phyloP scores from a whole-genome alignment of 495 filamentous ascomycete species.

The Lineolata rhizophorae region DNA sequence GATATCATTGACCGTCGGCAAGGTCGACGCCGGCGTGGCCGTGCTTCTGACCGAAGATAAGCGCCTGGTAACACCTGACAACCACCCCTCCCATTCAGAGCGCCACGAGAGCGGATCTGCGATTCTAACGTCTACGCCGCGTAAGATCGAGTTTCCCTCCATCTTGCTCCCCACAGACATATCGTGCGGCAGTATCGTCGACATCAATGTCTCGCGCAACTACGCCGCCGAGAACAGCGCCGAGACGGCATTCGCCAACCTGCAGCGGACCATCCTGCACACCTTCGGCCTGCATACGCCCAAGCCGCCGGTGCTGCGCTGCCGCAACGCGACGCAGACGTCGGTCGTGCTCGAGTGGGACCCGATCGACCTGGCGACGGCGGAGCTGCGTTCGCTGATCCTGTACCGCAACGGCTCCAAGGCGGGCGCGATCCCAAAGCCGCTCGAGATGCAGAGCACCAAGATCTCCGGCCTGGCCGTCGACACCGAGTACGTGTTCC shows the following conservation, averaged over 20 bases:
- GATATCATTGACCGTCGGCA: constrained; percentile 94
- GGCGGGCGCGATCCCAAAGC: constrained; percentile 78
- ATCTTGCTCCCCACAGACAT: constrained; percentile 92
- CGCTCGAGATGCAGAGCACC: constrained; percentile 65
- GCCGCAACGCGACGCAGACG: constrained; percentile 90
- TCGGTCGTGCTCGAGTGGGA: constrained; percentile 97
- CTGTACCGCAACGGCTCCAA: constrained; percentile 92
- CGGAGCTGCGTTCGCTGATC: constrained; percentile 66
- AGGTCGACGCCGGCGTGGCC: constrained; percentile 95
- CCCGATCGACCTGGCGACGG: constrained; percentile 77
- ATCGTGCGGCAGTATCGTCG: constrained; percentile 85
- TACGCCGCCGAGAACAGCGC: constrained; percentile 48
- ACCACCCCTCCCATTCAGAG: constrained; percentile 7
- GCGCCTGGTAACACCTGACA: constrained; percentile 43
- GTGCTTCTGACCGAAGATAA: constrained; percentile 95
- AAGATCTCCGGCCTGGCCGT: constrained; percentile 95
- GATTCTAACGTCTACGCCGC: too few relatives aligned
- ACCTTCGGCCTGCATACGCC: constrained; percentile 71
- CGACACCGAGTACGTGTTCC: constrained; percentile 88
- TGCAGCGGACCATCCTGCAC: constrained; percentile 70
- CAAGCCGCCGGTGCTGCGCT: constrained; percentile 58
- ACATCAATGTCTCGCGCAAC: constrained; percentile 91
- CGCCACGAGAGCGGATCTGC: too few relatives aligned
- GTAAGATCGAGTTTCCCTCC: constrained; percentile 92
- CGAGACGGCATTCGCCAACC: constrained; percentile 47